phyloP scores from a whole-genome alignment of 1,284 basidiomycete genomes.

The Trichosporon coremiiforme region DNA sequence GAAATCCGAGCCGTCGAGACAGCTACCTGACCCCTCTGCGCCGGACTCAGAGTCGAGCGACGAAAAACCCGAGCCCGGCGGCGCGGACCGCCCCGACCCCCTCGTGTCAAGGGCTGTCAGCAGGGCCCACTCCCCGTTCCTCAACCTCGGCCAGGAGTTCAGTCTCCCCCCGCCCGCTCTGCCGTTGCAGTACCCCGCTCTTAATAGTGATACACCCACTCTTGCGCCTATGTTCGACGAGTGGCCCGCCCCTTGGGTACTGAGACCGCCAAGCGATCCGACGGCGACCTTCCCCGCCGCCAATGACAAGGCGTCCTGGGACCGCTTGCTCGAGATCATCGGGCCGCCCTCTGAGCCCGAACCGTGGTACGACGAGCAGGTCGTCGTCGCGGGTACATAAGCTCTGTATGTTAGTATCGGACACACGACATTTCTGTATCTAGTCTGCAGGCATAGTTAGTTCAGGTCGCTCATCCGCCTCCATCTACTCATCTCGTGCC shows the following conservation, averaged over 20 bases:
- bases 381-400: constrained; percentile 5
- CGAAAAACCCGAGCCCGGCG: no score
- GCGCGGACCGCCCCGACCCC: neutral
- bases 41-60: neutral
- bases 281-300: constrained; percentile 31
- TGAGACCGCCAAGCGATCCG: constrained; percentile 31
- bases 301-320: constrained; percentile 29
- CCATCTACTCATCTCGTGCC: no score
- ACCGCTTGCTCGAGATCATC: constrained; percentile 27
- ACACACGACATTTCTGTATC: no score
- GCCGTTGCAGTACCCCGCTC: neutral
- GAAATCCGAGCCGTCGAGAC: neutral
- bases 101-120: neutral
- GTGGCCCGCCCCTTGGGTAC: constrained; percentile 24
- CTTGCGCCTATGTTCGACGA: constrained; percentile 24
- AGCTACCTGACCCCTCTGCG: neutral
- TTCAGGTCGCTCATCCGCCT: no score
- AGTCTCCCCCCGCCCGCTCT: neutral
- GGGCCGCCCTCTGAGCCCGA: constrained; percentile 22
- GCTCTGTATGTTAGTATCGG: neutral
- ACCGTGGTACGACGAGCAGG: constrained; percentile 20
- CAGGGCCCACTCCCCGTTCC: neutral
- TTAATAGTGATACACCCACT: constrained; percentile 16
- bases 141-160: neutral
- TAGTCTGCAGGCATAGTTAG: no score